Evolutionary conservation across 345 rosid species (phyloP).

Genomic region (Ceriops decandra): DNA sequence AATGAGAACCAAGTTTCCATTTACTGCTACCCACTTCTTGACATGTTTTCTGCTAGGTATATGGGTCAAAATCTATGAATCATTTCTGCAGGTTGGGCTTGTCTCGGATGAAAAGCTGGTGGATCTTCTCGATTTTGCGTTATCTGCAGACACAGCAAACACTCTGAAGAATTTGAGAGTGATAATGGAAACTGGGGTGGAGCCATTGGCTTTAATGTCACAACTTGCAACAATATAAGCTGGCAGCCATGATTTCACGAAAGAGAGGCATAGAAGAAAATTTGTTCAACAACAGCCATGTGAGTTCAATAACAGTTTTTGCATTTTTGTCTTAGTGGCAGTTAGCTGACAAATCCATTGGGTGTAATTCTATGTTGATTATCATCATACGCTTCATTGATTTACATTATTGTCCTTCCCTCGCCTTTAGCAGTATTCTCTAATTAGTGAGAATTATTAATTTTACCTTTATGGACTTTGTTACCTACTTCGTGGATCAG

Average conservation of each 20-base stretch:
- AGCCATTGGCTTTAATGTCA: constrained; percentile 94
- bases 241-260: constrained; percentile 79
- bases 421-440: no score
- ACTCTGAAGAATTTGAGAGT: constrained; percentile 85
- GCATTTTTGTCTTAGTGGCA: not conserved
- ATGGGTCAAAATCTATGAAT: not conserved
- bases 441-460: no score
- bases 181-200: constrained; percentile 92
- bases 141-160: constrained; percentile 97
- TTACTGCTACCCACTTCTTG: not conserved
- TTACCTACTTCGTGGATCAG: not conserved
- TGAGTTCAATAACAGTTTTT: constrained; percentile 35
- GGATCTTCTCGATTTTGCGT: constrained; percentile 96
- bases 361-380: no score
- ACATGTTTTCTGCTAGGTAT: no score
- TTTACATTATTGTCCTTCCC: no score
- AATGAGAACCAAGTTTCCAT: not conserved
- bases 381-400: no score
- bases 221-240: constrained; percentile 96
- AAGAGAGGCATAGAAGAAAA: constrained; percentile 66
- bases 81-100: constrained; percentile 70
- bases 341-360: not conserved
- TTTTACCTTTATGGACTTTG: no score
- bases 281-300: constrained; percentile 76
- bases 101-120: constrained; percentile 92